These are phyloP conservation scores for Penicillium chermesinum DNA, from an alignment of 495 filamentous ascomycete species.

Conservation along the genomic window DNA sequence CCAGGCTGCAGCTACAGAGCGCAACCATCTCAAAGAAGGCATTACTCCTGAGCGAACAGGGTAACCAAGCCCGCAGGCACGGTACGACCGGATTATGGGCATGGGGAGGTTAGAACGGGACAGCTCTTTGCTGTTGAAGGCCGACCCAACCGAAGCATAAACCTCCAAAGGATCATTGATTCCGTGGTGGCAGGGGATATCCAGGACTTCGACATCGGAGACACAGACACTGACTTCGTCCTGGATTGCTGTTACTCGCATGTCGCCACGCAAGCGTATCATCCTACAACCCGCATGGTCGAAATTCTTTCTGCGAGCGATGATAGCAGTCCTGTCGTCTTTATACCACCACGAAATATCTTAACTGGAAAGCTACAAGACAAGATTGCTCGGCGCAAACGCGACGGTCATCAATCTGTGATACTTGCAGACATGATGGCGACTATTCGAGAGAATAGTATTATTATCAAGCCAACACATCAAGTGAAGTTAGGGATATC, in stretches of 20 bases:
- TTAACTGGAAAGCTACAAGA: slow-evolving; percentile 11
- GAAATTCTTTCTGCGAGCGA: slow-evolving; percentile 12
- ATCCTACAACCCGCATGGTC: slow-evolving; percentile 5
- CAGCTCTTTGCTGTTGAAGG: slow-evolving; percentile 7
- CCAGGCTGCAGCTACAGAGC: too few relatives aligned
- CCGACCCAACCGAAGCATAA: slow-evolving; percentile 3
- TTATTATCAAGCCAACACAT: slow-evolving; percentile 8
- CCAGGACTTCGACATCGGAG: slow-evolving; percentile 4
- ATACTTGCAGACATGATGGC: slow-evolving; percentile 9
- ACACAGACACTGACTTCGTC: slow-evolving; percentile 7
- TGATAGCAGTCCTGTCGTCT: slow-evolving; percentile 2
- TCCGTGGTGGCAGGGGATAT: slow-evolving; percentile 5
- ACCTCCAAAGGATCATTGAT: slow-evolving; percentile 7
- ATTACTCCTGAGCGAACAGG: too few relatives aligned
- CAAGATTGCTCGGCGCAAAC: slow-evolving; percentile 12
- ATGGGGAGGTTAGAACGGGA: slow-evolving; percentile 6
- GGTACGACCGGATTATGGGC: too few relatives aligned
- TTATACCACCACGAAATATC: slow-evolving; percentile 8
- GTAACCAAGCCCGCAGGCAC: too few relatives aligned
- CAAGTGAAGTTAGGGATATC: slow-evolving; percentile 7
- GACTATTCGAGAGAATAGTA: slow-evolving; percentile 7
- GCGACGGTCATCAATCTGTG: slow-evolving; percentile 10
- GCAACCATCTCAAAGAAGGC: too few relatives aligned
- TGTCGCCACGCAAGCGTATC: slow-evolving; percentile 4
- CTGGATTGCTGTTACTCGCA: slow-evolving; percentile 12